A percentile compares a stretch with the other conserved stretches of the same genome.
Evolutionary conservation across 345 rosid genomes (phyloP).

Genomic region (Salix exigua): DNA sequence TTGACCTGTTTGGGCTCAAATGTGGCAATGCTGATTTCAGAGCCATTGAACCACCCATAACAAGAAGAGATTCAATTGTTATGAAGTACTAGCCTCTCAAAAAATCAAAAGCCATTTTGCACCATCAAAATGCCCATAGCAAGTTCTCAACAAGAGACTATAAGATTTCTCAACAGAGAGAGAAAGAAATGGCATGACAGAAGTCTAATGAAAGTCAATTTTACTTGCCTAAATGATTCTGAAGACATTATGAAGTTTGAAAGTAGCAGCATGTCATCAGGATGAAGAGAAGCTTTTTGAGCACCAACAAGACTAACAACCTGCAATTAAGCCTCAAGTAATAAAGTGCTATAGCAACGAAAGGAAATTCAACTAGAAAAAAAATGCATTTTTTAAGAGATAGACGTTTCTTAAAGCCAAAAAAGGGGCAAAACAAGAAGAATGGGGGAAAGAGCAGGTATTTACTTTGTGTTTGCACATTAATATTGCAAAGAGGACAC

Average conservation of each 20-base stretch:
- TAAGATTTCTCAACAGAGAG: neutral
- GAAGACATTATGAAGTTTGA: slow-evolving; percentile 87
- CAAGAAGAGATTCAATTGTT: no score
- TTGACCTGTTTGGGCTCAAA: no score
- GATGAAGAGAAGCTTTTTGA: slow-evolving; percentile 96
- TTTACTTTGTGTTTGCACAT: slow-evolving; percentile 84
- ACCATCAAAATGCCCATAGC: neutral
- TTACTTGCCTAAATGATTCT: slow-evolving; percentile 83
- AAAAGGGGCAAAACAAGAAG: neutral
- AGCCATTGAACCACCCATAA: no score
- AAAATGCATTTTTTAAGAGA: neutral
- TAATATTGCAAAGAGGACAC: slow-evolving; percentile 75
- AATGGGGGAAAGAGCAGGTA: neutral
- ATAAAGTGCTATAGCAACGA: slow-evolving; percentile 12
- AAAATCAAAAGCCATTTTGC: no score
- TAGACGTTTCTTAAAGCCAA: neutral
- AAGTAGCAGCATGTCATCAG: slow-evolving; percentile 91
- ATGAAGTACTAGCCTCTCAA: no score
- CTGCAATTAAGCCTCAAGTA: slow-evolving; percentile 39
- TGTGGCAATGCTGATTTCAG: no score
- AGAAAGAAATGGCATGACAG: neutral
- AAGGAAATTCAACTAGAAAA: slow-evolving; percentile 2
- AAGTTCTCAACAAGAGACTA: neutral
- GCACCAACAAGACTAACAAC: slow-evolving; percentile 95
- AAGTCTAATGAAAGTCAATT: slow-evolving; percentile 10